These are phyloP conservation scores for Nitzschia palea DNA, from an alignment of 108 stramenopile species.

Conservation along the genomic window DNA sequence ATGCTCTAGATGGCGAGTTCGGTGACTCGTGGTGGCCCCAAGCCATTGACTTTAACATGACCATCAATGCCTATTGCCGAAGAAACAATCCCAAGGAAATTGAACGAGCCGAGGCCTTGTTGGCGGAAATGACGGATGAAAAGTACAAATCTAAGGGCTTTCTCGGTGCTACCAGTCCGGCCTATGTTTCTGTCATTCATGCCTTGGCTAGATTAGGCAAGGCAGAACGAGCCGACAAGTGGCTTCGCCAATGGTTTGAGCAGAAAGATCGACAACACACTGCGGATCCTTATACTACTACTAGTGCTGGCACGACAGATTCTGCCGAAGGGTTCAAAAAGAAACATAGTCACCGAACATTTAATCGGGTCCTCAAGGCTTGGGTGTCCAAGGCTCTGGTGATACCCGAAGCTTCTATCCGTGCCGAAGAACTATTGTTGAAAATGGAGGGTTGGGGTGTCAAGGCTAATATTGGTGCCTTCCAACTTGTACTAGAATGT, in stretches of 20 bases:
- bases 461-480: conserved; percentile 25
- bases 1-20: conserved; percentile 13
- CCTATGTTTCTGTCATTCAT: conserved; percentile 28
- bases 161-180: not conserved
- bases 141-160: not conserved
- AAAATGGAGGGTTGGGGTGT: conserved; percentile 16
- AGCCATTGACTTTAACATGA: conserved; percentile 18
- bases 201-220: conserved; percentile 17
- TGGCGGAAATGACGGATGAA: conserved; percentile 5
- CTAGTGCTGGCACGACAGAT: not conserved
- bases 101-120: conserved; percentile 26
- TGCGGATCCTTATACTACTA: not conserved
- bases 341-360: conserved; percentile 13
- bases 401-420: conserved; percentile 14
- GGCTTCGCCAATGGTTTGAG: conserved; percentile 25
- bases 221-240: conserved; percentile 22
- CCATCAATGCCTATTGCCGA: conserved; percentile 28
- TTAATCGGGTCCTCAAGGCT: conserved; percentile 29
- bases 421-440: conserved; percentile 30
- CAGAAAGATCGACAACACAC: not conserved
- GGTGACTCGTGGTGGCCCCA: conserved; percentile 11
- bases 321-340: not conserved
- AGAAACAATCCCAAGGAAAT: conserved; percentile 12
- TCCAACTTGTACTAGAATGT: conserved; percentile 27
- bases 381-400: conserved; percentile 20